Percentiles rank a stretch among this genome's conserved stretches.
Conservation (phyloP, 192 early-diverging fungal genomes). For the Coemansia sp. region DNA sequence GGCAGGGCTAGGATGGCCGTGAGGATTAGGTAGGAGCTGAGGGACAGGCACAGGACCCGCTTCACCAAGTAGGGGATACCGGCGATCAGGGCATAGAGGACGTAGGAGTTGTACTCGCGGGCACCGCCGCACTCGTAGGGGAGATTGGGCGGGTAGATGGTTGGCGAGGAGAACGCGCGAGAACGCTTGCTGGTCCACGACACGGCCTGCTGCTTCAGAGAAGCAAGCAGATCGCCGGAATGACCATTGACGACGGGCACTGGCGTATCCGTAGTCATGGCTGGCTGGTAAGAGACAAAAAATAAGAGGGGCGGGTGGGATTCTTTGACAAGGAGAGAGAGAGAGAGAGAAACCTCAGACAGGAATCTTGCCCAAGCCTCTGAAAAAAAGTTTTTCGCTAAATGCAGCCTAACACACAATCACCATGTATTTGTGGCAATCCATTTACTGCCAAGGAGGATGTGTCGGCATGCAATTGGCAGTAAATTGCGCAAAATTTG, state of each 20-base stretch:
- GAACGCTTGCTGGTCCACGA: conserved; percentile 18
- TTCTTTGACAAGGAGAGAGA: neutral
- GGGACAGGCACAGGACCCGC: conserved; percentile 62
- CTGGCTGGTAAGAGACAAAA: neutral
- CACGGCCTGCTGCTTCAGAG: conserved; percentile 7
- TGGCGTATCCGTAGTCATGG: conserved; percentile 17
- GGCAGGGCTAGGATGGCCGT: conserved; percentile 64
- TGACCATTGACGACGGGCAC: conserved; percentile 8
- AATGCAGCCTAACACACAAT: neutral
- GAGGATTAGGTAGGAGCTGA: conserved; percentile 62
- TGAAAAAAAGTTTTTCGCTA: conserved; percentile 2
- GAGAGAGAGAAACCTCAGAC: neutral
- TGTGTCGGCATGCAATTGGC: conserved; percentile 2
- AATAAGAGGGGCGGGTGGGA: neutral
- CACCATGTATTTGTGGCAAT: neutral
- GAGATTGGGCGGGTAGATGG: conserved; percentile 43
- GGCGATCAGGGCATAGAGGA: conserved; percentile 61
- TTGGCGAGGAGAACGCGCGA: conserved; percentile 38
- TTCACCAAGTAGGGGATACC: conserved; percentile 67
- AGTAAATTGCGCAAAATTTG: neutral
- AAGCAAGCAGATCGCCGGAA: conserved; percentile 1
- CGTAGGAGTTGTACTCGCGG: conserved; percentile 73
- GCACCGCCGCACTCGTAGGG: conserved; percentile 85
- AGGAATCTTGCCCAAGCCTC: neutral
- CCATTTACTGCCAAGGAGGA: neutral